Evolutionary conservation across 495 filamentous ascomycete genomes (phyloP).

Genomic region (Penicillium silybi): DNA sequence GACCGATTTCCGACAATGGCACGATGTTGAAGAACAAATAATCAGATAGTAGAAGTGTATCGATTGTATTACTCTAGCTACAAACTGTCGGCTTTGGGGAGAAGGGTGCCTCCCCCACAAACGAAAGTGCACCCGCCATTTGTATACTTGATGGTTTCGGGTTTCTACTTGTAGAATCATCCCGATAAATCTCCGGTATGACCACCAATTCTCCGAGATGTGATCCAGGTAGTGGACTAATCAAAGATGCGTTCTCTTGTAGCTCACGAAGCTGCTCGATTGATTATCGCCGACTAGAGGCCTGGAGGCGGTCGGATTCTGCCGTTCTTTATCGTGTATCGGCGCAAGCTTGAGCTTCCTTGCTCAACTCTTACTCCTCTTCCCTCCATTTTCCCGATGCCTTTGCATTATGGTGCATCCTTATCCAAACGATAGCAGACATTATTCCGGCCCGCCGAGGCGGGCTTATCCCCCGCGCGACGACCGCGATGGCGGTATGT

Average conservation of each 20-base stretch:
- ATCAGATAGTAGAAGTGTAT: neutral
- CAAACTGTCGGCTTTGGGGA: no score
- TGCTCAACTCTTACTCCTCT: slow-evolving; percentile 2
- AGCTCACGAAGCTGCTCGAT: neutral
- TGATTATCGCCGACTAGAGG: neutral
- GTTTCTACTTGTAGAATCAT: no score
- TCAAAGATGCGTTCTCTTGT: neutral
- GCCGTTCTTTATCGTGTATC: slow-evolving; percentile 10
- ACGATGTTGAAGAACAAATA: no score
- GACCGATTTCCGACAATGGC: neutral
- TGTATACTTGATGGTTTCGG: no score
- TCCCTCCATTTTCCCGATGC: slow-evolving; percentile 7
- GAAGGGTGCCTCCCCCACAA: no score
- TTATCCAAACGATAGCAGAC: slow-evolving; percentile 27
- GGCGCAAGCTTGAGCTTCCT: neutral
- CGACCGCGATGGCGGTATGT: slow-evolving; percentile 45
- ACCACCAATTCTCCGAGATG: neutral
- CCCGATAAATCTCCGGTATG: no score
- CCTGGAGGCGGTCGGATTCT: slow-evolving; percentile 13
- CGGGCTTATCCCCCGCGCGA: slow-evolving; percentile 30
- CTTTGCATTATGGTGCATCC: slow-evolving; percentile 30
- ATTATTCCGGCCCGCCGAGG: slow-evolving; percentile 20
- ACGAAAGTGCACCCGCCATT: no score
- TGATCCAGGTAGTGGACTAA: neutral
- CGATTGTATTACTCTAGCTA: neutral